These are phyloP conservation scores for Candida tallmaniae DNA, from an alignment of 805 yeast species.

Conservation along the genomic window DNA sequence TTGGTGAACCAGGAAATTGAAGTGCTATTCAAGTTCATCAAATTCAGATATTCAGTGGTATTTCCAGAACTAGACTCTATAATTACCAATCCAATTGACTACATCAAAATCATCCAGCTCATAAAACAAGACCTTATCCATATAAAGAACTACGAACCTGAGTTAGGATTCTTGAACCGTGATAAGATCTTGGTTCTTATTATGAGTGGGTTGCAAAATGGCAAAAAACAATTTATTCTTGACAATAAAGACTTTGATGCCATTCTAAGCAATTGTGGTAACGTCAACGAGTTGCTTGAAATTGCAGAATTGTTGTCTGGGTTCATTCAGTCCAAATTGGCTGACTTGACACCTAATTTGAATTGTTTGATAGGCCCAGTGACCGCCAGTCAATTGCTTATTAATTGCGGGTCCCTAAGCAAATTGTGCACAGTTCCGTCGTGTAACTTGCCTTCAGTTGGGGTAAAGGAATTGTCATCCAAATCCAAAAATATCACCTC, in stretches of 20 bases:
- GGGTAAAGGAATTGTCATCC: conserved; percentile 43
- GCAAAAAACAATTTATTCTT: conserved; percentile 22
- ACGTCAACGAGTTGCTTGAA: conserved; percentile 42
- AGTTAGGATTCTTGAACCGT: conserved; percentile 42
- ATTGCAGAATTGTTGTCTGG: conserved; percentile 41
- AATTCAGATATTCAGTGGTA: conserved; percentile 49
- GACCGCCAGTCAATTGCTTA: conserved; percentile 68
- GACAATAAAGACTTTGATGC: conserved; percentile 28
- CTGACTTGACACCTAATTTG: conserved; percentile 73
- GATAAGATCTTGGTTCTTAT: conserved; percentile 64
- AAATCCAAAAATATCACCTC: conserved; percentile 16
- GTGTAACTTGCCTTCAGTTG: conserved; percentile 79
- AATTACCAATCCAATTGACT: conserved; percentile 58
- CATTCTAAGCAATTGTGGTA: conserved; percentile 43
- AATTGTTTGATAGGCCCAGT: conserved; percentile 67
- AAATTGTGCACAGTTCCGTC: conserved; percentile 69
- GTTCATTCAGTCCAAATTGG: conserved; percentile 54
- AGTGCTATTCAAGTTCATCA: conserved; percentile 45
- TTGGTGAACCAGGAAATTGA: conserved; percentile 53
- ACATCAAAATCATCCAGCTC: conserved; percentile 46
- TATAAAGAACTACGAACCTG: conserved; percentile 25
- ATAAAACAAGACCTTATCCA: conserved; percentile 46
- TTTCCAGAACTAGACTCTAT: conserved; percentile 71
- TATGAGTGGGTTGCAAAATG: conserved; percentile 62
- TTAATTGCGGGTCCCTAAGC: conserved; percentile 63